Conservation (phyloP, 2,329 filamentous ascomycete species). For the Phoma sp. region DNA sequence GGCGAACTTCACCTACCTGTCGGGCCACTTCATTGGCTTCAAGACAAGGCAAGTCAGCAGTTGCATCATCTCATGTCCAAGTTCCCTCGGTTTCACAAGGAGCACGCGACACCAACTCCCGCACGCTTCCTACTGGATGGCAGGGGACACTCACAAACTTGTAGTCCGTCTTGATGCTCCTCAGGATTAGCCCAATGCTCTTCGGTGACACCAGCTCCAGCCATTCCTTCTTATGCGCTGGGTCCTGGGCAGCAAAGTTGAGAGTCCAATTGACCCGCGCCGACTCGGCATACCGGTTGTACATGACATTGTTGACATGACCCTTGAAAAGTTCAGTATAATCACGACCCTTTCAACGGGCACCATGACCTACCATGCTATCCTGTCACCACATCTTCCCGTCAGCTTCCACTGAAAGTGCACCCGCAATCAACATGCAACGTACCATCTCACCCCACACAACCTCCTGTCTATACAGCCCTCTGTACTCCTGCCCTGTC, state of each 20-base stretch:
- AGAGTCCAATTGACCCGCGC: constrained; percentile 78
- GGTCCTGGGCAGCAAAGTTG: constrained; percentile 71
- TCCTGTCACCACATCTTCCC: constrained; percentile 47
- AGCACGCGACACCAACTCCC: constrained; percentile 5
- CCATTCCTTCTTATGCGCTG: constrained; percentile 69
- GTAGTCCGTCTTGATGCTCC: constrained; percentile 80
- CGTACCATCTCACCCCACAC: constrained; percentile 86
- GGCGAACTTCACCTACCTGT: constrained; percentile 53
- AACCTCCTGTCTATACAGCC: constrained; percentile 70
- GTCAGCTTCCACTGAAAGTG: neutral
- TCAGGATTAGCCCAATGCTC: constrained; percentile 75
- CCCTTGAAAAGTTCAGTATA: constrained; percentile 52
- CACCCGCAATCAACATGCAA: constrained; percentile 8
- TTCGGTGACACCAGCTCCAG: constrained; percentile 69
- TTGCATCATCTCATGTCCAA: neutral
- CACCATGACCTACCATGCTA: constrained; percentile 55
- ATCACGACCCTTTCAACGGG: neutral
- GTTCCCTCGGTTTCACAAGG: constrained; percentile 1
- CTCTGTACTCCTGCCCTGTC: constrained; percentile 65
- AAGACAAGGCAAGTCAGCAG: constrained; percentile 14
- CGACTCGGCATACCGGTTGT: constrained; percentile 83
- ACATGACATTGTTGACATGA: constrained; percentile 87
- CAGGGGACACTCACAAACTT: constrained; percentile 72
- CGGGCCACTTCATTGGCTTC: constrained; percentile 78
- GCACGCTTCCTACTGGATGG: constrained; percentile 6